Conservation (phyloP, 257 asterid genomes). For the Nicotiana attenuata region DNA sequence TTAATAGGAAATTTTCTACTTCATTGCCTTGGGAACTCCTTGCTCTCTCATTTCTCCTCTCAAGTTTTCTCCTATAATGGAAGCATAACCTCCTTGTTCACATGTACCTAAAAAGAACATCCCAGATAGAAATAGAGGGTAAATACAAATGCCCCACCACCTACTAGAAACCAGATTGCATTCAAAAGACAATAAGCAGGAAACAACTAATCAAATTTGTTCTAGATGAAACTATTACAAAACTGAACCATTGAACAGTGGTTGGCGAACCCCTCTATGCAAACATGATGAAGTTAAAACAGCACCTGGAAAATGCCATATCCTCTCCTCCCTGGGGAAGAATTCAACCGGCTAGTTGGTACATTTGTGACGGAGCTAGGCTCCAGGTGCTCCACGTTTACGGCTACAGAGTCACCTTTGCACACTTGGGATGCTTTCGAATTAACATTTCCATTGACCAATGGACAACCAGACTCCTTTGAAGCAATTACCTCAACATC, state of each 20-base stretch:
- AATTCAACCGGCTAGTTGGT: neutral
- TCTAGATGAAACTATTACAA: neutral
- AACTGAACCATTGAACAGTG: neutral
- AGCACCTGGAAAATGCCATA: constrained; percentile 6
- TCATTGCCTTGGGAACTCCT: neutral
- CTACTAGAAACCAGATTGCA: neutral
- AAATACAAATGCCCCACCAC: neutral
- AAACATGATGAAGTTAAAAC: neutral
- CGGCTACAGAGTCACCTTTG: constrained; percentile 16
- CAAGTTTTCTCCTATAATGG: neutral
- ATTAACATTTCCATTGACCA: constrained; percentile 31
- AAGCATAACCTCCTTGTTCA: neutral
- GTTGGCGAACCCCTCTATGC: neutral
- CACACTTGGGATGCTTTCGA: constrained; percentile 27
- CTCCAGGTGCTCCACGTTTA: constrained; percentile 17
- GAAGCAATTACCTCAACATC: constrained; percentile 33
- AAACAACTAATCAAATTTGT: neutral
- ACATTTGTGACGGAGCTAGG: constrained; percentile 24
- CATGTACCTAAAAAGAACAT: neutral
- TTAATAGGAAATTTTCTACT: neutral
- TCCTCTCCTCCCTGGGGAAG: neutral
- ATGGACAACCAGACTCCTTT: constrained; percentile 27
- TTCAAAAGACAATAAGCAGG: neutral
- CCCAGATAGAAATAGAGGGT: neutral
- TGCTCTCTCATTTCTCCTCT: neutral